Percentiles rank a stretch among this genome's conserved stretches.
phyloP scores from a whole-genome alignment of 1,284 basidiomycete species.

The Trametes versicolor region DNA sequence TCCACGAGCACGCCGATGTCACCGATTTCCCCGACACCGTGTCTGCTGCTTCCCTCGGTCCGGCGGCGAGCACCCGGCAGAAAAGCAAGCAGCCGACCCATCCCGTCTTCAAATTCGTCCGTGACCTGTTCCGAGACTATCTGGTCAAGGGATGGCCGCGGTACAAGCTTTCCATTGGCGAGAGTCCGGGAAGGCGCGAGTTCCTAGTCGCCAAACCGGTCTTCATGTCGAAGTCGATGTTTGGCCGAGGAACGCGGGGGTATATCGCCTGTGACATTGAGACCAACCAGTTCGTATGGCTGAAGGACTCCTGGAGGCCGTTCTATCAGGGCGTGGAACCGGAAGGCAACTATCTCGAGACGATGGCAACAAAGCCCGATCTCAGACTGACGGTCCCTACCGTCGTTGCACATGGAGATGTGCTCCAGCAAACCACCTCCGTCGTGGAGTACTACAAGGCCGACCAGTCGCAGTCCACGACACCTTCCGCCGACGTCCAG shows the following conservation, averaged over 20 bases:
- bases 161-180: constrained; percentile 13
- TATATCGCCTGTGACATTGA: constrained; percentile 18
- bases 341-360: constrained; percentile 12
- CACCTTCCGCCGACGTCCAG: neutral
- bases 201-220: constrained; percentile 22
- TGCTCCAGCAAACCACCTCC: neutral
- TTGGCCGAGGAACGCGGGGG: constrained; percentile 13
- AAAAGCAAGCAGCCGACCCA: neutral
- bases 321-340: constrained; percentile 4
- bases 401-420: constrained; percentile 21
- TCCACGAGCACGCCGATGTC: neutral
- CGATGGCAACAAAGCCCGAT: neutral
- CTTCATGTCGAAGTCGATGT: neutral
- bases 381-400: neutral
- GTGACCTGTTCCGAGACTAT: constrained; percentile 11
- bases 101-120: constrained; percentile 19
- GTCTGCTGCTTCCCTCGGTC: neutral
- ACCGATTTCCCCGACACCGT: neutral
- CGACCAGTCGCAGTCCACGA: neutral
- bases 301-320: constrained; percentile 28
- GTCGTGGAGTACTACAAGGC: neutral
- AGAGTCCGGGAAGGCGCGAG: neutral
- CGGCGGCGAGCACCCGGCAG: too few relatives aligned
- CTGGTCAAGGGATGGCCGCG: constrained; percentile 1
- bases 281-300: constrained; percentile 15